Percentiles rank a stretch among this genome's conserved stretches.
phyloP scores from a whole-genome alignment of 2,329 filamentous ascomycete genomes.

The Ophiosphaerella narmari region DNA sequence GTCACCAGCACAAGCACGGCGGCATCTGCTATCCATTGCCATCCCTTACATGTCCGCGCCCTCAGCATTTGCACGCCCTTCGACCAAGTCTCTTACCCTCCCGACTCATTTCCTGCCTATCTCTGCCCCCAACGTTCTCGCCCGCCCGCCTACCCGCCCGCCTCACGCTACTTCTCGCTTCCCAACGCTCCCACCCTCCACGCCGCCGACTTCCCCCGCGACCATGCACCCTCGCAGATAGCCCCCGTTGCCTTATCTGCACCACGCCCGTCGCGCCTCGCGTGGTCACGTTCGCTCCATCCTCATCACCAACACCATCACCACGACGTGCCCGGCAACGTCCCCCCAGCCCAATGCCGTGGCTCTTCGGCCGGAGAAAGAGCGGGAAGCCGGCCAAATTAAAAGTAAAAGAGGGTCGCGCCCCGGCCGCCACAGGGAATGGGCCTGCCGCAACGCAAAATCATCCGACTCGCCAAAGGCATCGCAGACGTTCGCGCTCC shows the following conservation, averaged over 20 bases:
- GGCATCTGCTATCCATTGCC: background rate
- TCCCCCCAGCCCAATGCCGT: constrained; percentile 64
- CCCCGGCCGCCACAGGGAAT: constrained; percentile 55
- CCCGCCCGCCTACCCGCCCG: background rate
- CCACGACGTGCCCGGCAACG: constrained; percentile 12
- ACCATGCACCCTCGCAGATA: constrained; percentile 17
- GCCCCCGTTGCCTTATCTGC: constrained; percentile 13
- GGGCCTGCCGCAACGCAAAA: constrained; percentile 18
- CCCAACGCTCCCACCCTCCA: background rate
- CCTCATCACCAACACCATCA: background rate
- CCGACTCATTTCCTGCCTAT: background rate
- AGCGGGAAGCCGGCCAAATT: constrained; percentile 67
- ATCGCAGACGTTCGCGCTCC: constrained; percentile 39
- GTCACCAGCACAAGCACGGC: background rate
- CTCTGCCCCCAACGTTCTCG: background rate
- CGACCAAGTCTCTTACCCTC: background rate
- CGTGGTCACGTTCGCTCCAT: constrained; percentile 27
- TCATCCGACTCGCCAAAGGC: constrained; percentile 27
- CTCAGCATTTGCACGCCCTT: background rate
- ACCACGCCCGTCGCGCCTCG: constrained; percentile 17
- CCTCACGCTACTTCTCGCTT: background rate
- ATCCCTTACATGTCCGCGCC: constrained; percentile 4
- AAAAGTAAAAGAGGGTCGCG: constrained; percentile 43
- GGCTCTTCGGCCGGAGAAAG: constrained; percentile 75
- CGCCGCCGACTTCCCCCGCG: constrained; percentile 5